Percentiles rank a stretch among this genome's conserved stretches.
These are phyloP conservation scores for Pelargonium fulgidum DNA, from an alignment of 441 rosid species.

Conservation along the genomic window DNA sequence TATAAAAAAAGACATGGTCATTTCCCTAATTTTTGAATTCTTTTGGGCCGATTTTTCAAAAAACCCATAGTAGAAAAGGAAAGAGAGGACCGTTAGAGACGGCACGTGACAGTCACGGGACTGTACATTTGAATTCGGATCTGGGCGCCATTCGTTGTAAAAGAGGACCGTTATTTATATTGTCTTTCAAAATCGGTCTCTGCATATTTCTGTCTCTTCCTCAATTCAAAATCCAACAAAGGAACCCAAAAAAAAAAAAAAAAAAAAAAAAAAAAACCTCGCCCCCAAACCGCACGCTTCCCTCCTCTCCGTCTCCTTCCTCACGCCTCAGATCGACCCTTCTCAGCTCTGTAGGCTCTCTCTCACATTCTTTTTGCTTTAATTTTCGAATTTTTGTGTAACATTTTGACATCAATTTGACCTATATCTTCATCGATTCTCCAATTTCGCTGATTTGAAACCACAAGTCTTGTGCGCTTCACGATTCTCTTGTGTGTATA, in stretches of 20 bases:
- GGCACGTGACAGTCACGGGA: constrained; percentile 11
- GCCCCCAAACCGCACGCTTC: background rate
- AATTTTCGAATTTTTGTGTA: background rate
- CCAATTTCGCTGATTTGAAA: background rate
- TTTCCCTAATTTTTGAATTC: too few relatives aligned
- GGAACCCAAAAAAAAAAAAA: background rate
- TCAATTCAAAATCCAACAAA: background rate
- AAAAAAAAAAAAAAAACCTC: background rate
- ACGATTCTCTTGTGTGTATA: background rate
- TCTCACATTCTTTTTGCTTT: background rate
- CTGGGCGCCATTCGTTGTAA: constrained; percentile 11
- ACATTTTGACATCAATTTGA: background rate
- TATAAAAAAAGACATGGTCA: too few relatives aligned
- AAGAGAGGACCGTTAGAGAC: constrained; percentile 1
- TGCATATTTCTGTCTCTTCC: constrained; percentile 8
- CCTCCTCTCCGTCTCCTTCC: constrained; percentile 9
- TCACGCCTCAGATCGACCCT: constrained; percentile 2
- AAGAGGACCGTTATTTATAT: too few relatives aligned
- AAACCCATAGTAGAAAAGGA: background rate
- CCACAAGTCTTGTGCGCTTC: background rate
- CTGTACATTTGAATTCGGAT: constrained; percentile 6
- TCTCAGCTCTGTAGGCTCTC: background rate
- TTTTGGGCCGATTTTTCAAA: too few relatives aligned
- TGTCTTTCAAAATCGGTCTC: background rate
- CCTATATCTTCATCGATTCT: background rate